phyloP scores from a whole-genome alignment of 2,329 filamentous ascomycete species.

The Clonostachys sp. region DNA sequence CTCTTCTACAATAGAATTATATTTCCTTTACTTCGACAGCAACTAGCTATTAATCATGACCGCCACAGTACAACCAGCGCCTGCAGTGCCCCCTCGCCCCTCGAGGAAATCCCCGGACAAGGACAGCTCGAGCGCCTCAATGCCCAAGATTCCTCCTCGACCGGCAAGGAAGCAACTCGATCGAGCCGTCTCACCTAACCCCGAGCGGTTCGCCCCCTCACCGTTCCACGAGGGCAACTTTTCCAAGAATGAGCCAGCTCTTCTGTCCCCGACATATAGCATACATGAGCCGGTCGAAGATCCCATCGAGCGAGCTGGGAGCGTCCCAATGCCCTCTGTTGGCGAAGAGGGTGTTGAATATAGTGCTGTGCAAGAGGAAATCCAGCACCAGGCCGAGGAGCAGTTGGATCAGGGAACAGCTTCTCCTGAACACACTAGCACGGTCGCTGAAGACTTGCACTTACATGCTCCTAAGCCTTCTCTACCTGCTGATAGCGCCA shows the following conservation, averaged over 20 bases:
- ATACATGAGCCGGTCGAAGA: slow-evolving; percentile 27
- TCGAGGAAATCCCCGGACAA: slow-evolving; percentile 40
- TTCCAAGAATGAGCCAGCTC: slow-evolving; percentile 28
- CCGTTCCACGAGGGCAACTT: slow-evolving; percentile 73
- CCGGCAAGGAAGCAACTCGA: slow-evolving; percentile 66
- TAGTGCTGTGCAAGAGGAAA: slow-evolving; percentile 50
- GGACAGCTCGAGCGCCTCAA: slow-evolving; percentile 23
- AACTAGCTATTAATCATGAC: slow-evolving; percentile 11
- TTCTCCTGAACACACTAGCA: slow-evolving; percentile 69
- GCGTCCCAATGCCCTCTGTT: slow-evolving; percentile 77
- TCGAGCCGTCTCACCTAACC: slow-evolving; percentile 72
- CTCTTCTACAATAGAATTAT: slow-evolving; percentile 3
- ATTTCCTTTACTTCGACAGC: not conserved
- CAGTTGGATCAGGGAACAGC: slow-evolving; percentile 28
- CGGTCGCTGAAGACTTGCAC: slow-evolving; percentile 75
- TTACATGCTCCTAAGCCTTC: slow-evolving; percentile 88
- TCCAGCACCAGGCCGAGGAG: slow-evolving; percentile 21
- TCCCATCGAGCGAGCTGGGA: slow-evolving; percentile 59
- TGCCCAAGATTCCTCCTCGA: slow-evolving; percentile 75
- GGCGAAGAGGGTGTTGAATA: slow-evolving; percentile 92
- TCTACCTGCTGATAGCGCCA: slow-evolving; percentile 74
- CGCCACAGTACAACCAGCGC: slow-evolving; percentile 42
- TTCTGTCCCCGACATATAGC: slow-evolving; percentile 25
- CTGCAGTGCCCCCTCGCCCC: slow-evolving; percentile 54
- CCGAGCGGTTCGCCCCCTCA: slow-evolving; percentile 77